Evolutionary conservation across 2,329 filamentous ascomycete species (phyloP).

Genomic region (Clonostachys rosea): DNA sequence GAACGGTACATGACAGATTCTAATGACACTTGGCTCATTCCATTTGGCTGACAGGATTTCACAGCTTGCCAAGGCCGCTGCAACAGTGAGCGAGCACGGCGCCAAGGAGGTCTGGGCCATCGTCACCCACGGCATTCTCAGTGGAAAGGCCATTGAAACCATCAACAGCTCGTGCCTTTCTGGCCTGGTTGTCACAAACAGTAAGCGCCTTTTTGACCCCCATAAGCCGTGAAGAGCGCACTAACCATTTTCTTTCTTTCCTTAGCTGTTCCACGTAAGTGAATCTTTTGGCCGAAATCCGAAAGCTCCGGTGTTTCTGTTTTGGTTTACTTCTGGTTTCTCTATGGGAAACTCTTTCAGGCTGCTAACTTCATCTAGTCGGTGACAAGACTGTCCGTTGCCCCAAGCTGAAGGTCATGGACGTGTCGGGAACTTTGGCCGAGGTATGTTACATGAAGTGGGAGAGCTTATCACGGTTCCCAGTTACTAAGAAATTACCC

Average conservation of each 20-base stretch:
- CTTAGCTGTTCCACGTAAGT: constrained; percentile 26
- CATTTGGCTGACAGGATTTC: constrained; percentile 4
- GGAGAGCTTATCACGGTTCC: not conserved
- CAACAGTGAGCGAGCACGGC: constrained; percentile 81
- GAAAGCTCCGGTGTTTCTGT: no score
- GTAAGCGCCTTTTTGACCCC: constrained; percentile 17
- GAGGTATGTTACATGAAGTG: constrained; percentile 30
- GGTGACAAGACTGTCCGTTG: constrained; percentile 77
- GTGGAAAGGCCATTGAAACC: constrained; percentile 81
- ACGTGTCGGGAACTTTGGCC: constrained; percentile 81
- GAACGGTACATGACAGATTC: constrained; percentile 46
- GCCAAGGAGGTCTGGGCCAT: constrained; percentile 89
- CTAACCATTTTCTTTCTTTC: not conserved
- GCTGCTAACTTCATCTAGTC: constrained; percentile 20
- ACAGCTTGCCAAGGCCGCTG: constrained; percentile 71
- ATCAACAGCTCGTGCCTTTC: constrained; percentile 74
- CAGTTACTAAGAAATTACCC: not conserved
- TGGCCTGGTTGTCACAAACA: constrained; percentile 87
- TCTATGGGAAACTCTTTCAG: not conserved
- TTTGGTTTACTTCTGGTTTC: no score
- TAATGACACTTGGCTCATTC: not conserved
- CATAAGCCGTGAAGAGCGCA: constrained; percentile 10
- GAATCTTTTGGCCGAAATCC: no score
- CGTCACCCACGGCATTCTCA: constrained; percentile 90
- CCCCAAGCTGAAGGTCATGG: constrained; percentile 81